Evolutionary conservation across 202 grass and related monocot genomes (phyloP), one percentile per base, ranked within the genome.

Genomic region (Hordeum pubiflorum): DNA sequence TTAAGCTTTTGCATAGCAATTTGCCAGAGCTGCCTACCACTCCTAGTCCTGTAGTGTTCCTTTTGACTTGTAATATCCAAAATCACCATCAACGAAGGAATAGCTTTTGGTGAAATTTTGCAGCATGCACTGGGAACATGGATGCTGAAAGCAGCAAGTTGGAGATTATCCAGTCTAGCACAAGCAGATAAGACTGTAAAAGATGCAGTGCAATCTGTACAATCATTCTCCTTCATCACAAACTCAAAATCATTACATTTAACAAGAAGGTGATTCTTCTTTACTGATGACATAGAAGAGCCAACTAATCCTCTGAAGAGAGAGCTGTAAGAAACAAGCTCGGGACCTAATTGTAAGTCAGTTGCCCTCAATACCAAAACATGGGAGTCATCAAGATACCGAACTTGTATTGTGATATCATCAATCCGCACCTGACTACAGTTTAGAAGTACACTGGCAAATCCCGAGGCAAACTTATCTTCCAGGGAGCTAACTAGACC

Each of bases 271-370:
- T 21, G 75, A 79, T 91, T 94, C 83, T 68, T 89, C 78, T 63
- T 88, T 77, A 74, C 78, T 21, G 68, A 88, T 81, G 83, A 55
- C 1, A 94, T 15, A 68, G 67, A 79, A 79, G 80, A 89, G 33
- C 81, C 79, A 75, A 89, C 64, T 44, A 94, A 81, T 89, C 81
- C 92, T 89, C 82, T 85, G 69, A 94, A 91, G 31, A 94, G 57
- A 78, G 86, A 80, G 77, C 77, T 85, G 64, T 73, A 18, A 44
- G 33, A 94, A 83, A 46, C 76, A 91, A 55, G 83, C 83, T 88
- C 82, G 58, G 86, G 62, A 44, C 87, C 89, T 70, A 91, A 75
- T 80, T 34, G 74, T 58, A 94, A 52, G 76, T 77, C 83, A 57
- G 72, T 64, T 38, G 78, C n/a, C 89, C 87, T 94, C 80, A 94